Conservation (phyloP, 139 green algal species). For the Volvox africanus region DNA sequence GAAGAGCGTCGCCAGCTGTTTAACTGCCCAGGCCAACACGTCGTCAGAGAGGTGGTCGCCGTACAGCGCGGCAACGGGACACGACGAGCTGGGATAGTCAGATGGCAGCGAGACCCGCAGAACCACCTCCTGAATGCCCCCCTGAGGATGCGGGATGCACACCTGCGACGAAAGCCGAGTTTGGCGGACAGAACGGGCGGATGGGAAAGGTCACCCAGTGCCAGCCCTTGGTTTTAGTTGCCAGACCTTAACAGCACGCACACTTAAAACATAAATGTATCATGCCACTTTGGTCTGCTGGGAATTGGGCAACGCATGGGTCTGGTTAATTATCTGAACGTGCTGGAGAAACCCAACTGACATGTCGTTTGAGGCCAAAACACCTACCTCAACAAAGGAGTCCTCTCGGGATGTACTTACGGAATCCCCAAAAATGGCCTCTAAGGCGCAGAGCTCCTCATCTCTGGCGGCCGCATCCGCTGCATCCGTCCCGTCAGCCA, state of each 20-base stretch:
- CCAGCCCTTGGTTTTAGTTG: not conserved
- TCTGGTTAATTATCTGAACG: not conserved
- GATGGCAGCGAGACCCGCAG: slow-evolving; percentile 65
- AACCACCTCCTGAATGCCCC: slow-evolving; percentile 40
- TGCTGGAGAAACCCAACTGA: not conserved
- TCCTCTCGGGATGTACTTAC: slow-evolving; percentile 21
- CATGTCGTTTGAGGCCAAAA: not conserved
- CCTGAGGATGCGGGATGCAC: slow-evolving; percentile 52
- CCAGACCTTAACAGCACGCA: not conserved
- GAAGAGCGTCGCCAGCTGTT: slow-evolving; percentile 69
- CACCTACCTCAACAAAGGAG: slow-evolving; percentile 35
- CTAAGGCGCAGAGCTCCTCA: slow-evolving; percentile 72
- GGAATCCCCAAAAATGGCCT: slow-evolving; percentile 76
- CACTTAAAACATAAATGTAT: not conserved
- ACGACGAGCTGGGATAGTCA: slow-evolving; percentile 67
- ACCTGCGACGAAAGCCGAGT: slow-evolving; percentile 45
- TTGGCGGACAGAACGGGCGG: not conserved
- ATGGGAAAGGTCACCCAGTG: not conserved
- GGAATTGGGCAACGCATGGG: not conserved
- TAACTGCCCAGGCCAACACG: slow-evolving; percentile 47
- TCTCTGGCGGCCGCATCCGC: not conserved
- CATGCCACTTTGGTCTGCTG: not conserved
- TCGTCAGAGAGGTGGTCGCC: slow-evolving; percentile 53
- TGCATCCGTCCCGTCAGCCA: not conserved
- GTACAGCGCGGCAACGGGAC: slow-evolving; percentile 68